Evolutionary conservation across 176 grass and related monocot species (phyloP), one percentile per base, ranked within the genome.

Genomic region (Oryza glumipatula): DNA sequence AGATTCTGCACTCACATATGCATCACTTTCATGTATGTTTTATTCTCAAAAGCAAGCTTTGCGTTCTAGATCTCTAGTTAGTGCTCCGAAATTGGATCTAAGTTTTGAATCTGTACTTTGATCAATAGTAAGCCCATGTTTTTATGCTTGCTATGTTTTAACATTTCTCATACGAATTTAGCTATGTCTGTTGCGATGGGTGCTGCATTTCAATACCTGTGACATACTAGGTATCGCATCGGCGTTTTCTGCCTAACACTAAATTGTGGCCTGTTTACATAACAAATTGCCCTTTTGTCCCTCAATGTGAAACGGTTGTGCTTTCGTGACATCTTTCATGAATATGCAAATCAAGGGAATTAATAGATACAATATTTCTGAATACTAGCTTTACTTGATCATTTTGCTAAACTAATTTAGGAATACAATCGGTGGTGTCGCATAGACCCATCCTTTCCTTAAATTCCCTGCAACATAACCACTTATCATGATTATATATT

Each of bases 401-500:
- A 28, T 68, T 19, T 69, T 77, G 24, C 28, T 16, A 11, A 16
- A 76, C 6, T 30, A 35, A 51, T 56, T 76, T 58, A 52, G 28
- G 28, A 15, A 52, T 4, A 52, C 74, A 48, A 74, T 21, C 56
- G 12, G 16, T 41, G 15, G 49, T 56, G 58, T 78, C 23, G 6
- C 35, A 84, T 79, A 16, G 9, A 19, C 46, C 35, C 16, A 54
- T 88, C 44, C 43, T 44, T 74, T 88, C 44, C 43, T 44, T 74
- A 78, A 71, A 44, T 35, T 58, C 58, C 11, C 7, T 56, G 47
- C 39, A 46, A 70, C 22, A 61, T 73, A 81, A 19, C 36, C 23
- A 74, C 41, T 47, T 22, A 13, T 48, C 41, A 36, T 78, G 17
- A 61, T 79, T 81, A 75, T 68, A 73, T 73, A 52, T 64, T 83